Conservation (phyloP, 2,329 filamentous ascomycete genomes). For the Ophiostoma perfectum region DNA sequence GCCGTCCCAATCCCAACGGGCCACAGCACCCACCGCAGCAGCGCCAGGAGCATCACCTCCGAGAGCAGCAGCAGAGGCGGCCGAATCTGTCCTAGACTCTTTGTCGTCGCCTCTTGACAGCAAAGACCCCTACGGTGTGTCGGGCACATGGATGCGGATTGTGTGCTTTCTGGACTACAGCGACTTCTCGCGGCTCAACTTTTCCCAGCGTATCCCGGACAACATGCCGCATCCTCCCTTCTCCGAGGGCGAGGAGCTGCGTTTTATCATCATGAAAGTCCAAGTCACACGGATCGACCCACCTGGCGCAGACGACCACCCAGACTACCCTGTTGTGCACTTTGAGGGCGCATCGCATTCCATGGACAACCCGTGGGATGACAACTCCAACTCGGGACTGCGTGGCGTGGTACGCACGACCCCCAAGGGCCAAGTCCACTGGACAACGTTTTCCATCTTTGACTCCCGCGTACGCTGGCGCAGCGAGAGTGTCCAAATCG, state of each 20-base stretch:
- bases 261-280: conserved; percentile 65
- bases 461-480: conserved; percentile 67
- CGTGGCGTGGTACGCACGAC: conserved; percentile 62
- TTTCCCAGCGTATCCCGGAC: conserved; percentile 41
- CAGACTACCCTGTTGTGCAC: conserved; percentile 58
- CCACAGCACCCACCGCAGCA: not conserved
- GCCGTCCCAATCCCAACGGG: too few relatives aligned
- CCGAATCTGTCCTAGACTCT: not conserved
- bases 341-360: conserved; percentile 60
- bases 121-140: conserved; percentile 64
- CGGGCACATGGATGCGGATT: conserved; percentile 60
- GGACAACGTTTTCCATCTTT: conserved; percentile 63
- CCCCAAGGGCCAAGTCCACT: conserved; percentile 64
- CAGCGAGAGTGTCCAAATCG: conserved; percentile 71
- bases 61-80: not conserved
- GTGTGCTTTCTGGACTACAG: conserved; percentile 59
- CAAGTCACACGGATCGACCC: conserved; percentile 55
- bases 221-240: conserved; percentile 49
- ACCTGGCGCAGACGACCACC: conserved; percentile 53
- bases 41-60: not conserved
- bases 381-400: conserved; percentile 62
- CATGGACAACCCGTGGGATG: conserved; percentile 60
- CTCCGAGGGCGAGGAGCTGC: conserved; percentile 59
- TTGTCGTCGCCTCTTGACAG: conserved; percentile 37
- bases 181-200: conserved; percentile 70